These are phyloP conservation scores for Kandelia obovata DNA, from an alignment of 345 rosid genomes.

Conservation along the genomic window DNA sequence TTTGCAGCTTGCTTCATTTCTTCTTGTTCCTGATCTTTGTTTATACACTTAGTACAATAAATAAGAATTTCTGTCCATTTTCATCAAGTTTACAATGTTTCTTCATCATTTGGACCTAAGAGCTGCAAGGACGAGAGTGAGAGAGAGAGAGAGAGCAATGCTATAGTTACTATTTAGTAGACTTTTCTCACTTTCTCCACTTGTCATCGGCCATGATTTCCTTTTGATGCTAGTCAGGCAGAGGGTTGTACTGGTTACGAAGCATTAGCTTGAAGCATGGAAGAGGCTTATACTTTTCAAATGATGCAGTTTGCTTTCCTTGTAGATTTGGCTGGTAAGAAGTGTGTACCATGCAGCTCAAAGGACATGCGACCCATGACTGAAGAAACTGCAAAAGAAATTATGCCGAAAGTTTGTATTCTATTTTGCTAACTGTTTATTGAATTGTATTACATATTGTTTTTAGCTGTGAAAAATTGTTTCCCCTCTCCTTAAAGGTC, in stretches of 20 bases:
- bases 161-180: too few relatives aligned
- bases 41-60: too few relatives aligned
- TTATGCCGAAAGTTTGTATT: constrained; percentile 56
- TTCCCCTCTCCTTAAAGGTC: constrained; percentile 37
- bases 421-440: background rate
- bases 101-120: too few relatives aligned
- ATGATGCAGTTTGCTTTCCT: constrained; percentile 11
- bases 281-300: constrained; percentile 3
- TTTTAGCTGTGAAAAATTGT: constrained; percentile 5
- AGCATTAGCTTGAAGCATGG: background rate
- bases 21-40: too few relatives aligned
- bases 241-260: background rate
- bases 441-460: background rate
- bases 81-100: too few relatives aligned
- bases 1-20: background rate
- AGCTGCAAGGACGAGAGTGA: too few relatives aligned
- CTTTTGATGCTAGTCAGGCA: background rate
- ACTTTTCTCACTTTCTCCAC: background rate
- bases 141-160: too few relatives aligned
- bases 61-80: too few relatives aligned
- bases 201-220: background rate
- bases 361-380: constrained; percentile 82
- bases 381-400: constrained; percentile 56
- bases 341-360: constrained; percentile 84
- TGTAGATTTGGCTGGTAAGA: constrained; percentile 69